Evolutionary conservation across 306 rosid species (phyloP), one percentile per base, ranked within the genome.

Genomic region (Sechiopsis laciniata): DNA sequence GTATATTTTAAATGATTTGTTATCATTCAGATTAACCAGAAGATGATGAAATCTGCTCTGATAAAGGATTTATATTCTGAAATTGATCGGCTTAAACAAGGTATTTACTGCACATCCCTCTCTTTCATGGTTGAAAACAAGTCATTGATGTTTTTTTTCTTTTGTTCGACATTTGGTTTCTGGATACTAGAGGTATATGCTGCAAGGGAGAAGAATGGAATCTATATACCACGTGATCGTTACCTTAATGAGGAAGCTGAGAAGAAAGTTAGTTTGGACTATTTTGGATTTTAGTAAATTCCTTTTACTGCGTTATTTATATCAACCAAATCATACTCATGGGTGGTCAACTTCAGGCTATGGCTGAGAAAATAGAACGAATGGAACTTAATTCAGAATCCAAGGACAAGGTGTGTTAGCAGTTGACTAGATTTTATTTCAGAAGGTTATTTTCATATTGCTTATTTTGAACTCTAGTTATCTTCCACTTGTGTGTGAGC

Each of bases 1-100:
- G 71, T 78, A 55, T 51, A 63, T 74, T 80, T 77, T 74, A 8
- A 46, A 82, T 76, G 57, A 52, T 71, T 74, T 73, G 8, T 78
- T 51, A 72, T 72, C 40, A 83, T 77, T 77, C 94, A 95, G 97
- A 73, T 95, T 76, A 95, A 95, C 78, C 99, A 95, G 83, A 95
- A 95, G 85, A 91, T 95, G 99, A 91, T 95, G 99, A 95, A 95
- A 81, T 91, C 99, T 82, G 97, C 99, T 45, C 64, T 95, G 88
- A 95, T 95, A 59, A 95, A 91, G 83, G 99, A 95, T 81, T 85
- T 95, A 82, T 95, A 95, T 83, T 82, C 95, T 78, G 99, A 91
- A 80, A 95, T 91, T 75, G 97, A 91, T 83, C 84, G 95, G 74
- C 92, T 95, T 61, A 95, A 95, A 87, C 99, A 95, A 95, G 99